Evolutionary conservation across 495 filamentous ascomycete genomes (phyloP).

Genomic region (Aspergillus steynii): DNA sequence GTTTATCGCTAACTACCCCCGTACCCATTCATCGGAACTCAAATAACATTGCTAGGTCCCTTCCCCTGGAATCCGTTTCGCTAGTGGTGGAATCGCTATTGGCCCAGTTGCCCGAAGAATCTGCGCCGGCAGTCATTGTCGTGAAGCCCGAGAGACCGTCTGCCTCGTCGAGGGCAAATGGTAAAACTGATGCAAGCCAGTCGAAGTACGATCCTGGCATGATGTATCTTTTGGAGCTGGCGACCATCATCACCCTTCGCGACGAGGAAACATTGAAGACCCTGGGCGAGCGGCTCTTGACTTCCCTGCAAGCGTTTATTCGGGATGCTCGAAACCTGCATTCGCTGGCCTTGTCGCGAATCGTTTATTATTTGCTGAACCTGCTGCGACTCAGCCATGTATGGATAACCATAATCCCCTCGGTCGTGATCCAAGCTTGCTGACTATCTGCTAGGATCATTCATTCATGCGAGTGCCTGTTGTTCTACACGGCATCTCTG

Average conservation of each 20-base stretch:
- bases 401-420: conserved; percentile 29
- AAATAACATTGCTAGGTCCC: conserved; percentile 48
- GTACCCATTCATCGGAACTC: background rate
- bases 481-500: conserved; percentile 86
- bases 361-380: conserved; percentile 82
- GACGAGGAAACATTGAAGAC: conserved; percentile 68
- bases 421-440: conserved; percentile 11
- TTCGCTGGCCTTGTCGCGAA: conserved; percentile 74
- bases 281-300: conserved; percentile 76
- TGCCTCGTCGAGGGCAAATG: conserved; percentile 43
- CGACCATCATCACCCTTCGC: conserved; percentile 79
- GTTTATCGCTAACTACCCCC: conserved; percentile 22
- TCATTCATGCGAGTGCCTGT: conserved; percentile 92
- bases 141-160: conserved; percentile 79
- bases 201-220: conserved; percentile 83
- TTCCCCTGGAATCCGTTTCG: conserved; percentile 66
- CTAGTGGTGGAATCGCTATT: conserved; percentile 72
- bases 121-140: conserved; percentile 76
- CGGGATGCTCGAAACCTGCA: conserved; percentile 78
- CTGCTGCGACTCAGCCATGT: conserved; percentile 87
- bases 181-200: conserved; percentile 50
- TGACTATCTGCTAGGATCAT: conserved; percentile 64
- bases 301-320: conserved; percentile 76
- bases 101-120: conserved; percentile 82
- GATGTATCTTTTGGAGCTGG: conserved; percentile 85